These are phyloP conservation scores for Russula emetica DNA, from an alignment of 768 basidiomycete species.

Conservation along the genomic window DNA sequence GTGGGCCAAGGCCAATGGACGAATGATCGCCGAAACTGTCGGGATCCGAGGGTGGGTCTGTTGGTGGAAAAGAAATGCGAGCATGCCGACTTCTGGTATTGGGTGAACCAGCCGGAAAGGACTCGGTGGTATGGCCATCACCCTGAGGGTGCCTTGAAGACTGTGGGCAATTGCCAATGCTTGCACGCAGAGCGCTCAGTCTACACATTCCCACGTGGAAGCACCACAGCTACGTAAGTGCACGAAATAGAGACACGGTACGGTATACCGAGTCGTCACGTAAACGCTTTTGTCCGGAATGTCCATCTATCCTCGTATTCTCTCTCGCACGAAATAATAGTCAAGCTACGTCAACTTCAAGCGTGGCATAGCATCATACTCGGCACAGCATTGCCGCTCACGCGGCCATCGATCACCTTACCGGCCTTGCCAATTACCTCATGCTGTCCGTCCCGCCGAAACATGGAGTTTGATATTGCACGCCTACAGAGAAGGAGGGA, in stretches of 20 bases:
- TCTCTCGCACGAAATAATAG: too few species aligned
- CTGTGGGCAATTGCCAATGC: background rate
- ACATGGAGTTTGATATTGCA: too few species aligned
- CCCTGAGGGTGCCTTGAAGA: background rate
- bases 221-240: conserved; percentile 3
- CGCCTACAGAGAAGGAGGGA: too few species aligned
- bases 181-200: background rate
- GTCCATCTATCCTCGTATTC: too few species aligned
- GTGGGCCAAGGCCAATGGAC: conserved; percentile 32
- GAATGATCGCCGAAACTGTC: conserved; percentile 23
- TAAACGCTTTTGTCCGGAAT: too few species aligned
- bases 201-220: background rate
- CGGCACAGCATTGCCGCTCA: too few species aligned
- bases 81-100: conserved; percentile 28
- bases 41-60: conserved; percentile 18
- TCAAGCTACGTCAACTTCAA: too few species aligned
- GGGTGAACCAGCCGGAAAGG: conserved; percentile 31
- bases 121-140: conserved; percentile 15
- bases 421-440: too few species aligned
- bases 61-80: conserved; percentile 37
- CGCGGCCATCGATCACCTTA: too few species aligned
- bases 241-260: background rate
- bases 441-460: too few species aligned
- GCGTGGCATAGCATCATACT: too few species aligned
- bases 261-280: too few species aligned